Percentiles rank a stretch among this genome's conserved stretches.
Evolutionary conservation across 2,329 filamentous ascomycete genomes (phyloP).

Genomic region (Penicillium frequentans): DNA sequence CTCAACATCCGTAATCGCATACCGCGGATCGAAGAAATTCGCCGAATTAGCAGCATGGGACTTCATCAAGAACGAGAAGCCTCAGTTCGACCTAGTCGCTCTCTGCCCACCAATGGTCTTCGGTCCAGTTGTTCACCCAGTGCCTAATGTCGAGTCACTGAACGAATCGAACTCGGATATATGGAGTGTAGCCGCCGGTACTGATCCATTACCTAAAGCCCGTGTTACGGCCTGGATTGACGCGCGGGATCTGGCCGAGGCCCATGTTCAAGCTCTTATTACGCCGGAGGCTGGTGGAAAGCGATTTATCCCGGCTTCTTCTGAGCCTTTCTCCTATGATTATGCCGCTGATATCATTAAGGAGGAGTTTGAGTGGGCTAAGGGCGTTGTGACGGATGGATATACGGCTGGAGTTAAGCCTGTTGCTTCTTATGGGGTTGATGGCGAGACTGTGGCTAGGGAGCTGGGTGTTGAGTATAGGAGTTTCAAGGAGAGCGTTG

Average conservation of each 20-base stretch:
- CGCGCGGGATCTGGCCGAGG: constrained; percentile 48
- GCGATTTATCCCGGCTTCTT: constrained; percentile 42
- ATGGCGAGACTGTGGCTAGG: constrained; percentile 42
- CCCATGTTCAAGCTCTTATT: constrained; percentile 47
- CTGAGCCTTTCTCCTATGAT: constrained; percentile 50
- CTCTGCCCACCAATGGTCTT: constrained; percentile 50
- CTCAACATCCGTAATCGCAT: constrained; percentile 27
- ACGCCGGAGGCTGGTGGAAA: constrained; percentile 31
- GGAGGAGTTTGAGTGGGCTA: constrained; percentile 42
- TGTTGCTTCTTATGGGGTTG: constrained; percentile 37
- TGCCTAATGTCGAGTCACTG: constrained; percentile 34
- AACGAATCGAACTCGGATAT: constrained; percentile 48
- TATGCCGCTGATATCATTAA: constrained; percentile 46
- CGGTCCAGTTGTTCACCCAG: constrained; percentile 46
- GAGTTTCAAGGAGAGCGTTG: constrained; percentile 17
- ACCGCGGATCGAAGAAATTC: constrained; percentile 35
- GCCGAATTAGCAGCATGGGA: constrained; percentile 33
- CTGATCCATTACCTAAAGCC: constrained; percentile 38
- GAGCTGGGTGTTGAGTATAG: constrained; percentile 44
- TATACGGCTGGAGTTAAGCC: constrained; percentile 38
- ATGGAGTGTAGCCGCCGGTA: constrained; percentile 42
- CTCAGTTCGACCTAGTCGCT: constrained; percentile 41
- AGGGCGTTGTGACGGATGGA: constrained; percentile 32
- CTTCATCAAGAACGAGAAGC: constrained; percentile 33
- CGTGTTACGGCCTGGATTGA: constrained; percentile 43